A percentile compares a stretch with the other conserved stretches of the same genome.
Evolutionary conservation across 495 filamentous ascomycete genomes (phyloP).

Genomic region (Penicillium salamii): DNA sequence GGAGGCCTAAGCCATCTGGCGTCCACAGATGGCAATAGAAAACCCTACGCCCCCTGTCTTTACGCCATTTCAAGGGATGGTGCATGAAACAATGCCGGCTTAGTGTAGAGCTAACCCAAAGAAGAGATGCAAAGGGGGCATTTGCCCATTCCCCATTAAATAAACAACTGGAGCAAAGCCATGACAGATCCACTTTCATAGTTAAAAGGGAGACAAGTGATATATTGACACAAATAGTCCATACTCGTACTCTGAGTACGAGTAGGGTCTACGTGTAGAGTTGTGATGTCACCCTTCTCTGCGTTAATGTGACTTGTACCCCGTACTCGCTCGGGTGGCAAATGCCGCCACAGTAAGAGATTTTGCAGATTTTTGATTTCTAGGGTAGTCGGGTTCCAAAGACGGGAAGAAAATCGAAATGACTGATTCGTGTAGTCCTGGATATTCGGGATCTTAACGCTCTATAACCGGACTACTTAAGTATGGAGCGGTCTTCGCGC

Average conservation of each 20-base stretch:
- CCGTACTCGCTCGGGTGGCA: too few relatives aligned
- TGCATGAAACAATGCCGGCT: too few relatives aligned
- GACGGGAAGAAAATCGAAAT: background rate
- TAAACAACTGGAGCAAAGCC: conserved; percentile 16
- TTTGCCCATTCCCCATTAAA: conserved; percentile 18
- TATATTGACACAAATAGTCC: background rate
- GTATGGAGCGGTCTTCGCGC: too few relatives aligned
- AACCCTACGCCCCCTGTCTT: too few relatives aligned
- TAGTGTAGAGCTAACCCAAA: too few relatives aligned
- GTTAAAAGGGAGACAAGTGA: background rate
- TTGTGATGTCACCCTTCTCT: background rate
- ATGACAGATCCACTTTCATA: conserved; percentile 16
- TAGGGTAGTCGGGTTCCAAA: background rate
- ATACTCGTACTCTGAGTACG: background rate
- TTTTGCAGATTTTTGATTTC: too few relatives aligned
- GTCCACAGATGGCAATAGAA: too few relatives aligned
- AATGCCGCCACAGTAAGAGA: too few relatives aligned
- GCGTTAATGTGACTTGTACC: too few relatives aligned
- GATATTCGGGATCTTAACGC: background rate
- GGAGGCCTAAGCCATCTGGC: too few relatives aligned
- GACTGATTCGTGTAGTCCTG: background rate
- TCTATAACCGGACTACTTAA: background rate
- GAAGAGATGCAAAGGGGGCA: background rate
- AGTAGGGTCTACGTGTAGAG: background rate
- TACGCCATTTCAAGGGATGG: too few relatives aligned